Conservation (phyloP, 257 asterid genomes). For the Linaria vulgaris region DNA sequence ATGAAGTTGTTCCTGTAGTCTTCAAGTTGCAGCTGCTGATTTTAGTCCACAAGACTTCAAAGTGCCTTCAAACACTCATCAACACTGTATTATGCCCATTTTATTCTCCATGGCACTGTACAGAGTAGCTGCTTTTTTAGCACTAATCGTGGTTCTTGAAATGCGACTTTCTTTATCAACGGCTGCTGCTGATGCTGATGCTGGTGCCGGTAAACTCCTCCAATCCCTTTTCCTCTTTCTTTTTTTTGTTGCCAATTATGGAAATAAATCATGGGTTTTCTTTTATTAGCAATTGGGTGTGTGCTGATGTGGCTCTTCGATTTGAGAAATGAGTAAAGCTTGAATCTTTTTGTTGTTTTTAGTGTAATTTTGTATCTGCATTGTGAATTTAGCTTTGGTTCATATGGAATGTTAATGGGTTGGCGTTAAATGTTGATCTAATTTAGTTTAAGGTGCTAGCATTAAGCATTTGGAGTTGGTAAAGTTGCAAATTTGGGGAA, state of each 20-base stretch:
- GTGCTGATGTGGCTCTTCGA: slow-evolving; percentile 12
- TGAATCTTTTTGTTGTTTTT: slow-evolving; percentile 10
- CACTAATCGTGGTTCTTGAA: slow-evolving; percentile 34
- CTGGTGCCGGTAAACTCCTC: slow-evolving; percentile 47
- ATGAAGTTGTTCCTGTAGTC: no score
- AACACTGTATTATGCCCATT: slow-evolving; percentile 30
- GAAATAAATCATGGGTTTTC: slow-evolving; percentile 15
- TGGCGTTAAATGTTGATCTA: not conserved
- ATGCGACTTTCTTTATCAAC: slow-evolving; percentile 39
- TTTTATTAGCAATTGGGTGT: slow-evolving; percentile 24
- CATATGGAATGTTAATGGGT: not conserved
- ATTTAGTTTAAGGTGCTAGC: slow-evolving; percentile 2
- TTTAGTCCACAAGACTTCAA: no score
- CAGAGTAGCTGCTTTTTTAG: slow-evolving; percentile 32
- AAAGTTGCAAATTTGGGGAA: slow-evolving; percentile 19
- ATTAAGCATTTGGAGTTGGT: slow-evolving; percentile 9
- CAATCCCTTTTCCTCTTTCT: not conserved
- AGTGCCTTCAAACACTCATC: no score
- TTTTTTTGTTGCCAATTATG: no score
- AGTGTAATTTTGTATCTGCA: slow-evolving; percentile 21
- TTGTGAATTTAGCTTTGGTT: slow-evolving; percentile 13
- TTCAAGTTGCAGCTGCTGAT: no score
- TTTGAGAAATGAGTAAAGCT: slow-evolving; percentile 14
- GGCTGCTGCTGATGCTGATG: slow-evolving; percentile 56
- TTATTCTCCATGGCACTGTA: slow-evolving; percentile 47